Conservation (phyloP, 129 eudicot species). For the Solidago caesia region DNA sequence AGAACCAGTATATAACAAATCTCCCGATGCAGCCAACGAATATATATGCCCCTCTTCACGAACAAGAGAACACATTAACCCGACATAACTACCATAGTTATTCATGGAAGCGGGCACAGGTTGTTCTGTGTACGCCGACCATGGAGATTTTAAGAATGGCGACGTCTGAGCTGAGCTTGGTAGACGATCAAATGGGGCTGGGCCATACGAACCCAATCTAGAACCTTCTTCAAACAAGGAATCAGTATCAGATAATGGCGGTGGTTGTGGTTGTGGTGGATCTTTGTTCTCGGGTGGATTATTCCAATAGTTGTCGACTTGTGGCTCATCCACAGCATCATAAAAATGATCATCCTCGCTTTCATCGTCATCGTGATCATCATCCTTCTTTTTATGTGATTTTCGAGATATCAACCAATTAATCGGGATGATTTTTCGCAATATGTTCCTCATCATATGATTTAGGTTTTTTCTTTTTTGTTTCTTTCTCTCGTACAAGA, state of each 20-base stretch:
- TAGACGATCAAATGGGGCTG: constrained; percentile 4
- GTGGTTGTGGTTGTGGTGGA: neutral
- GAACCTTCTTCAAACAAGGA: constrained; percentile 22
- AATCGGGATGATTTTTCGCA: constrained; percentile 27
- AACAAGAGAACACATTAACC: constrained; percentile 74
- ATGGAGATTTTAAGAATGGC: constrained; percentile 61
- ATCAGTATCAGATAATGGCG: constrained; percentile 20
- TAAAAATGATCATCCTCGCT: constrained; percentile 33
- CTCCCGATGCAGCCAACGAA: constrained; percentile 60
- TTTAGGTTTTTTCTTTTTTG: constrained; percentile 10
- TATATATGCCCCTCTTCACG: constrained; percentile 83
- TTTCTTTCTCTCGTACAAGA: constrained; percentile 37
- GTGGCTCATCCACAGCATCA: constrained; percentile 35
- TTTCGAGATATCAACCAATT: constrained; percentile 25
- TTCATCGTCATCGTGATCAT: neutral
- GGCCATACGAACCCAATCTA: constrained; percentile 27
- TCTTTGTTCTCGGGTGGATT: neutral
- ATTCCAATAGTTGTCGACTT: constrained; percentile 1
- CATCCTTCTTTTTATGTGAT: constrained; percentile 12
- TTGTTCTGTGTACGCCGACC: constrained; percentile 48
- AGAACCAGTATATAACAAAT: constrained; percentile 73
- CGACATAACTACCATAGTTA: constrained; percentile 31
- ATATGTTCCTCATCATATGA: constrained; percentile 23
- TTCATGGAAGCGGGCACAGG: neutral
- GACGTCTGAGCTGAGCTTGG: constrained; percentile 37